Conservation (phyloP, 805 yeast genomes). For the Zygosaccharomyces kombuchaensis region DNA sequence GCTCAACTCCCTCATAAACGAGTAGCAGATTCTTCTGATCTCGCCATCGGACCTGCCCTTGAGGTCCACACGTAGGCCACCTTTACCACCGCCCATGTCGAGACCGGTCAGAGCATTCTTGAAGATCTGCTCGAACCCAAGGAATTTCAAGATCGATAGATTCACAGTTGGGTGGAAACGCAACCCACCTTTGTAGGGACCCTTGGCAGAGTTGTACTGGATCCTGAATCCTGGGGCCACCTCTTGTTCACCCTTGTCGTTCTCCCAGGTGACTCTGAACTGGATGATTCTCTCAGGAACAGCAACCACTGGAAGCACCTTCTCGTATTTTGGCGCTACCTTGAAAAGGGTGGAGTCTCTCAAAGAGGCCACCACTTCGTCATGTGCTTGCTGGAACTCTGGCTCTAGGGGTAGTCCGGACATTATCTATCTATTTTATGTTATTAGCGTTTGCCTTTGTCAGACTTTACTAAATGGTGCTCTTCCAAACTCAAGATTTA, state of each 20-base stretch:
- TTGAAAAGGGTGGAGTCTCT: conserved; percentile 87
- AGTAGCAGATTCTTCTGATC: conserved; percentile 93
- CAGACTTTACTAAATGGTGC: not conserved
- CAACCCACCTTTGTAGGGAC: conserved; percentile 99
- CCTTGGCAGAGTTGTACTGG: conserved; percentile 96
- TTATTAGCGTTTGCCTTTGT: not conserved
- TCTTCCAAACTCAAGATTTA: not conserved
- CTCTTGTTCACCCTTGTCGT: conserved; percentile 85
- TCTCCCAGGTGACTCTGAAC: conserved; percentile 98
- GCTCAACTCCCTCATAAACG: conserved; percentile 93
- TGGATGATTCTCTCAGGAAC: conserved; percentile 95
- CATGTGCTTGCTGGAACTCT: conserved; percentile 97
- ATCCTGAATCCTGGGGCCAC: conserved; percentile 98
- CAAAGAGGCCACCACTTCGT: conserved; percentile 84
- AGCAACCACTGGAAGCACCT: conserved; percentile 83
- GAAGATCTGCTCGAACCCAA: conserved; percentile 98
- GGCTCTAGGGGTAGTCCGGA: conserved; percentile 56
- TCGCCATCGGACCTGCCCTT: conserved; percentile 90
- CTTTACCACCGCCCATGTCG: conserved; percentile 99
- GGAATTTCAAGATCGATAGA: conserved; percentile 88
- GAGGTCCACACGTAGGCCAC: conserved; percentile 98
- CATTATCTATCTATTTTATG: conserved; percentile 4
- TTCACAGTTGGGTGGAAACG: conserved; percentile 97
- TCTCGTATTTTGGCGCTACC: conserved; percentile 84
- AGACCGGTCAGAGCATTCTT: conserved; percentile 97